Conservation (phyloP, 2,329 filamentous ascomycete genomes). For the Sporothrix brunneoviolacea region DNA sequence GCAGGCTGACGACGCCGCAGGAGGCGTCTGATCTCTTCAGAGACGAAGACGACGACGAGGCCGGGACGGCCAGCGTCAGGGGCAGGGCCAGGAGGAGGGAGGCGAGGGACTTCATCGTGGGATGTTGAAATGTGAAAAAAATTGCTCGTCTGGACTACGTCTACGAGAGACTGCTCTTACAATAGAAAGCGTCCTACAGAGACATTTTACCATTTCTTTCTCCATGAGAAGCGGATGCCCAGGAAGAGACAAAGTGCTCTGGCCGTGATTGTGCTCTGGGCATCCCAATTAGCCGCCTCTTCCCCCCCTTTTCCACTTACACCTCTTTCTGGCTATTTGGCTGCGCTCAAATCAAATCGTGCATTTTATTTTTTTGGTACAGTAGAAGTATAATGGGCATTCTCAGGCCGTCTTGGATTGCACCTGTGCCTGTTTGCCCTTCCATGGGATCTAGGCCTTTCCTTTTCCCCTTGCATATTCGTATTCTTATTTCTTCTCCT, state of each 20-base stretch:
- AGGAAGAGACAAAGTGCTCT: no score
- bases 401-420: no score
- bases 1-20: conserved; percentile 27
- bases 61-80: background rate
- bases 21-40: conserved; percentile 21
- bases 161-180: no score
- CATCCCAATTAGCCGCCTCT: conserved; percentile 7
- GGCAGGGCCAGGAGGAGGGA: conserved; percentile 1
- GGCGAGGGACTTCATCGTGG: background rate
- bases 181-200: no score
- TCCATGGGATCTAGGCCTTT: conserved; percentile 3
- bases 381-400: no score
- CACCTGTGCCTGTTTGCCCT: no score
- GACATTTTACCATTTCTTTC: no score
- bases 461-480: background rate
- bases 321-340: background rate
- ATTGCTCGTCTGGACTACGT: no score
- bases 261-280: no score
- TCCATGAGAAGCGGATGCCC: no score
- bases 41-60: background rate
- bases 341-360: no score
- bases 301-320: background rate
- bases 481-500: background rate
- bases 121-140: background rate
- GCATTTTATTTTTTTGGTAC: no score